phyloP scores from a whole-genome alignment of 2,329 filamentous ascomycete species.

The Xylariaceae sp. region DNA sequence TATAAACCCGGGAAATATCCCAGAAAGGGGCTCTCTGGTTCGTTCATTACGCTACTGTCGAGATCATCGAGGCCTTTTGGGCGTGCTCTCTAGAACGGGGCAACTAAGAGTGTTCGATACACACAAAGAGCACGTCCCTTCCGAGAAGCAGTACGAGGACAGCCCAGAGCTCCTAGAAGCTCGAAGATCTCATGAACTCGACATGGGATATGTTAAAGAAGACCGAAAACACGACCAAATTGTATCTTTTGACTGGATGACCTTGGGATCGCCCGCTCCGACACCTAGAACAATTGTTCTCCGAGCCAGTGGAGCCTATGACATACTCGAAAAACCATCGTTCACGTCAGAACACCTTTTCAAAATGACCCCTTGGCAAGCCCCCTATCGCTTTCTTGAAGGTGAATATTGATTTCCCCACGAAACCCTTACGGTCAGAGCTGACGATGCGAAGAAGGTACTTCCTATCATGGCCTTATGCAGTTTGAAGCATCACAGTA shows the following conservation, averaged over 20 bases:
- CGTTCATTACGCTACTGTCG: slow-evolving; percentile 60
- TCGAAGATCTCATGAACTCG: slow-evolving; percentile 57
- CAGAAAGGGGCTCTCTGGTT: slow-evolving; percentile 57
- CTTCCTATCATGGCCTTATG: slow-evolving; percentile 52
- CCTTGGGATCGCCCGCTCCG: slow-evolving; percentile 49
- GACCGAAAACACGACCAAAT: slow-evolving; percentile 55
- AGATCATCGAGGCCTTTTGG: slow-evolving; percentile 57
- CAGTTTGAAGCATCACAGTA: slow-evolving; percentile 53
- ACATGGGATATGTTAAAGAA: slow-evolving; percentile 51
- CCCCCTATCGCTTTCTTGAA: slow-evolving; percentile 53
- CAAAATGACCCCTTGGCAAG: slow-evolving; percentile 57
- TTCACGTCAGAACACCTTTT: slow-evolving; percentile 54
- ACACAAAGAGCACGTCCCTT: slow-evolving; percentile 46
- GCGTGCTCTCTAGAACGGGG: slow-evolving; percentile 57
- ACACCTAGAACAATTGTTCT: slow-evolving; percentile 56
- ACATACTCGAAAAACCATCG: slow-evolving; percentile 58
- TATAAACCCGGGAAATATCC: slow-evolving; percentile 45
- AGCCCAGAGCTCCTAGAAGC: slow-evolving; percentile 58
- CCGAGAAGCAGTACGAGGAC: slow-evolving; percentile 35
- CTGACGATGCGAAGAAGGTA: slow-evolving; percentile 38
- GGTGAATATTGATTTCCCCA: slow-evolving; percentile 30
- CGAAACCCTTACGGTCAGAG: neutral
- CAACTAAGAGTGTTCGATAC: slow-evolving; percentile 60
- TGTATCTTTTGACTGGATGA: slow-evolving; percentile 66
- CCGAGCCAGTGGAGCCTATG: slow-evolving; percentile 56